Evolutionary conservation across 2,329 filamentous ascomycete genomes (phyloP).

Genomic region (Colletotrichum sp.): DNA sequence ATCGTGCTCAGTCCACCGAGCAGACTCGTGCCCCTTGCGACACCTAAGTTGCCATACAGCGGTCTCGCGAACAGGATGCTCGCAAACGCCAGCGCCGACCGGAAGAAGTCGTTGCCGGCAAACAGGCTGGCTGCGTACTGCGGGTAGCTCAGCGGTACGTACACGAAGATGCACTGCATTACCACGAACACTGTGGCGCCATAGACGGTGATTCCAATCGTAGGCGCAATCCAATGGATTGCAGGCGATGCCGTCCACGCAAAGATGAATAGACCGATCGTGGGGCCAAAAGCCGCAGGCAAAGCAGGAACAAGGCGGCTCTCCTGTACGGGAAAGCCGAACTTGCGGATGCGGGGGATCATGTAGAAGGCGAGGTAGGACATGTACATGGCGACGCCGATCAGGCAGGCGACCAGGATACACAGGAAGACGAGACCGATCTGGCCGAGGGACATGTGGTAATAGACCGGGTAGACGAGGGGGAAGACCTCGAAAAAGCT

Average conservation of each 20-base stretch:
- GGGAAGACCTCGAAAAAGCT: conserved; percentile 72
- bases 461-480: conserved; percentile 63
- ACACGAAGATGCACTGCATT: conserved; percentile 66
- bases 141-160: conserved; percentile 61
- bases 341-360: conserved; percentile 52
- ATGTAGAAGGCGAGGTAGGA: conserved; percentile 58
- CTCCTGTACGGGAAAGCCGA: conserved; percentile 58
- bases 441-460: conserved; percentile 63
- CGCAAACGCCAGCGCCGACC: conserved; percentile 62
- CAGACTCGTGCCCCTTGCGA: conserved; percentile 61
- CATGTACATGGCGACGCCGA: conserved; percentile 55
- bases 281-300: conserved; percentile 54
- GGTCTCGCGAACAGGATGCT: conserved; percentile 66
- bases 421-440: conserved; percentile 66
- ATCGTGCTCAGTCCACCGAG: conserved; percentile 60
- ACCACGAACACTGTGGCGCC: conserved; percentile 56
- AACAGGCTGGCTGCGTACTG: conserved; percentile 64
- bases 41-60: conserved; percentile 63
- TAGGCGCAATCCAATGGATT: conserved; percentile 60
- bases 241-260: conserved; percentile 59
- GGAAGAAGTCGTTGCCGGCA: conserved; percentile 65
- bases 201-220: conserved; percentile 63
- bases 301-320: conserved; percentile 61
- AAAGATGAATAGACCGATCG: conserved; percentile 66
- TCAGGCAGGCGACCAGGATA: conserved; percentile 60